Evolutionary conservation across 2,329 filamentous ascomycete genomes (phyloP), one percentile per base, ranked within the genome.

Genomic region (Talaromyces rugulosus): DNA sequence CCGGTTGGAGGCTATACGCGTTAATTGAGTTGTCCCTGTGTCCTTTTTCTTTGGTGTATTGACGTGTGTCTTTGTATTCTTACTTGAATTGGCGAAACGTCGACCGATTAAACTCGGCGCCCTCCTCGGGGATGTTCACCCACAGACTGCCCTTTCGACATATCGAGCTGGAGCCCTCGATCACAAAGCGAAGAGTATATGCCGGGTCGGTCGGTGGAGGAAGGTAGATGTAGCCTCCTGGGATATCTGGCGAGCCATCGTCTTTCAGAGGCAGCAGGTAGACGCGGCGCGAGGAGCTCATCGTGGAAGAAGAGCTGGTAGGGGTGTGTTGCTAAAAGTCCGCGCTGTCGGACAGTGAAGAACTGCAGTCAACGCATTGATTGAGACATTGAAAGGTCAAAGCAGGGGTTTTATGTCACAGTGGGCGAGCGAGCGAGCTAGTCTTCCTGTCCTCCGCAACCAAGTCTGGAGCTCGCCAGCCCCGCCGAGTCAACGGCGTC

Each of bases 101-200:
- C 70, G 89, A 83, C 68, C 95, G 88, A 66, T 87, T 84, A 73
- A 98, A 99, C 51, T 87, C 80, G 56, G 86, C 80, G 63, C 89
- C 92, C 69, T 88, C 82, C 64, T 89, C 85, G 7, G 95, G 95
- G 64, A 98, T 90, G 76, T 99, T 99, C 71, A 96, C 89, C 94
- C 95, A 99, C 65, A 99, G 83, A 73, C 91, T 97, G 63, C 96
- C 95, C 78, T 96, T 84, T 68, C 92, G 87, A 77, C 93, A 97
- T 81, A 99, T 95, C 65, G 94, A 96, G 74, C 94, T 96, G 62
- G 92, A 94, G 65, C 95, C 93, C 77, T 97, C 90, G 69, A 97
- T 94, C 68, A 92, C 87, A 77, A 99, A 96, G 63, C 94, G 89
- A 62, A 97, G 82, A 59, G 85, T 85, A 71, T 98, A 89, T 50